Evolutionary conservation across 2,329 filamentous ascomycete species (phyloP), one percentile per base, ranked within the genome.

Genomic region (Alternaria incomplexa): DNA sequence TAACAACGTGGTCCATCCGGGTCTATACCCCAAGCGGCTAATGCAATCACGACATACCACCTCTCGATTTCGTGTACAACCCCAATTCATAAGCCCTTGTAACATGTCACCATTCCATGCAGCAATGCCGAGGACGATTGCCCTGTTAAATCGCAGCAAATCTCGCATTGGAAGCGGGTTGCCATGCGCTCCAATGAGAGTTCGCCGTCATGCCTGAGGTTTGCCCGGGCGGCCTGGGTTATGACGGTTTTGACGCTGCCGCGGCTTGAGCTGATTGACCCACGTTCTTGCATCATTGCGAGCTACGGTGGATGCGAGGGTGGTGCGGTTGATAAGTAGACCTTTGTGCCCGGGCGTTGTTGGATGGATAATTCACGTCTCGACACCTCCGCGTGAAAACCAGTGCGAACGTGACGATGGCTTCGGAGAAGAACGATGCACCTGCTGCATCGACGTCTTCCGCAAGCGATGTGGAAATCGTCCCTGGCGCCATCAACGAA

Each of bases 401-500:
- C 4, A 7, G 28, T 10, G 13, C 20, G 20, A 44, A 13, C 30
- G 22, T 25, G 30, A 63, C 64, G 58, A 76, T 73, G 72, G 71
- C 68, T 40, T 63, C 66, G 43, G 74, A 78, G 56, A 62, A 69
- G 40, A 62, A 66, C 10, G 32, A 60, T 12, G 68, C 68, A 40
- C 61, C 59, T 20, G 66, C 63, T 12, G 68, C 67, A 10, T 73
- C 73, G 6, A 69, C 57, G 7, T 55, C 68, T 9, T 75, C 72
- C 6, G 67, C 73, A 13, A 74, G 72, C 1, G 76, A 79, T 32
- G 23, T 78, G 13, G 74, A 77, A 44, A 66, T 70, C 43, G 12
- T 65, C 10, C 53, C 67, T 1, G 56, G 50, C 0, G 8, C 50
- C 6, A 73, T 90, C 30, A 85, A 87, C 58, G 89, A 91, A 71